phyloP scores from a whole-genome alignment of 106 monocot genomes.

The Platanthera zijinensis region DNA sequence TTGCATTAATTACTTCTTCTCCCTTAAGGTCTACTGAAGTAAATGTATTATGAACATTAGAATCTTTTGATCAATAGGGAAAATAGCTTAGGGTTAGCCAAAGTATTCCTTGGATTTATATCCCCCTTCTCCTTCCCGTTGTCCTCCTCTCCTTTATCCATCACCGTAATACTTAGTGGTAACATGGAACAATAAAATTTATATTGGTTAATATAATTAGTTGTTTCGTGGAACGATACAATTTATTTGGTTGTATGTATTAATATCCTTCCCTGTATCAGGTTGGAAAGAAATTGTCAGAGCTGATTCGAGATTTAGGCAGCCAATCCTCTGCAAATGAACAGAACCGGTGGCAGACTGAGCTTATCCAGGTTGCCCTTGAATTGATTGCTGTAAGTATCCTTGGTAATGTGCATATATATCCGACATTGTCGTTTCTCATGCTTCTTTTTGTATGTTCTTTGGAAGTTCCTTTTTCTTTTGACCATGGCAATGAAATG shows the following conservation, averaged over 20 bases:
- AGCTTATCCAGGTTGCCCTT: slow-evolving; percentile 86
- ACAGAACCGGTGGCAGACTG: slow-evolving; percentile 82
- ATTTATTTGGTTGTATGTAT: neutral
- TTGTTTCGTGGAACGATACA: too few relatives aligned
- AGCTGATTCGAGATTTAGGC: slow-evolving; percentile 86
- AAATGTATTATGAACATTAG: too few relatives aligned
- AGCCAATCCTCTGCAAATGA: slow-evolving; percentile 65
- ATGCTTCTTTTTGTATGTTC: neutral
- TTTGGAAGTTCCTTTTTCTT: too few relatives aligned
- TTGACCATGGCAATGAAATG: neutral
- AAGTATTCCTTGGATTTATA: too few relatives aligned
- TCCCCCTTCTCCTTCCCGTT: neutral
- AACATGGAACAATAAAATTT: too few relatives aligned
- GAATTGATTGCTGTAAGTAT: slow-evolving; percentile 83
- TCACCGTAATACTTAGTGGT: too few relatives aligned
- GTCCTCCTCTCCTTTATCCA: neutral
- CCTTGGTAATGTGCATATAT: neutral
- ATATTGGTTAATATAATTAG: too few relatives aligned
- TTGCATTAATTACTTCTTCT: too few relatives aligned
- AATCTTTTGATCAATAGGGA: too few relatives aligned
- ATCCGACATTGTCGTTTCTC: neutral
- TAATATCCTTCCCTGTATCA: slow-evolving; percentile 15
- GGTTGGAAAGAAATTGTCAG: slow-evolving; percentile 98
- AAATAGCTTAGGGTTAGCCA: too few relatives aligned
- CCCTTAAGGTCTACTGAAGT: too few relatives aligned